phyloP scores from a whole-genome alignment of 257 asterid genomes.

The Capsicum pubescens region DNA sequence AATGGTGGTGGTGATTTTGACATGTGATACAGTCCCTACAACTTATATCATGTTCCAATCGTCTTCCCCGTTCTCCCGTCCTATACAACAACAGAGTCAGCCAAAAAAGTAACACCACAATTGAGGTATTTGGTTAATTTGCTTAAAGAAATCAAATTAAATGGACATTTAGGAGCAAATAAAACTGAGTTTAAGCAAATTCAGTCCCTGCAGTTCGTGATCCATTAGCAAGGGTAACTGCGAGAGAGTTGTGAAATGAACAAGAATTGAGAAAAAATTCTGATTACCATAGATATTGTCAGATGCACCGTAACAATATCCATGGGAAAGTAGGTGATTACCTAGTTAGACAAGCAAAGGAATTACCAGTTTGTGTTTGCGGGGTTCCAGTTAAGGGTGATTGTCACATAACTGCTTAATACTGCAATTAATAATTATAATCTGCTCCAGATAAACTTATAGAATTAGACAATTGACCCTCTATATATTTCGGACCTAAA shows the following conservation, averaged over 20 bases:
- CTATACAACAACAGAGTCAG: background rate
- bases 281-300: background rate
- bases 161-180: background rate
- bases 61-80: background rate
- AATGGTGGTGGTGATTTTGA: too few relatives aligned
- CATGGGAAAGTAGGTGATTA: background rate
- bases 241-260: background rate
- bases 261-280: background rate
- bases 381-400: background rate
- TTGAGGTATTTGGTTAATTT: background rate
- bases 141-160: background rate
- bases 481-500: too few relatives aligned
- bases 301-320: background rate
- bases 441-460: background rate
- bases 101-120: background rate
- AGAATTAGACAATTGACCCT: too few relatives aligned
- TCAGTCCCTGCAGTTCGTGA: background rate
- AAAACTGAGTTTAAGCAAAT: background rate
- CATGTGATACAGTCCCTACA: too few relatives aligned
- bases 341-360: background rate
- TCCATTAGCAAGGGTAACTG: background rate
- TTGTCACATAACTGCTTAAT: too few relatives aligned
- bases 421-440: background rate
- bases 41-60: background rate
- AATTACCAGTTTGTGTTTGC: background rate